Percentiles rank a stretch among this genome's conserved stretches.
phyloP scores from a whole-genome alignment of 2,329 filamentous ascomycete species.

The Fusarium devonianum region DNA sequence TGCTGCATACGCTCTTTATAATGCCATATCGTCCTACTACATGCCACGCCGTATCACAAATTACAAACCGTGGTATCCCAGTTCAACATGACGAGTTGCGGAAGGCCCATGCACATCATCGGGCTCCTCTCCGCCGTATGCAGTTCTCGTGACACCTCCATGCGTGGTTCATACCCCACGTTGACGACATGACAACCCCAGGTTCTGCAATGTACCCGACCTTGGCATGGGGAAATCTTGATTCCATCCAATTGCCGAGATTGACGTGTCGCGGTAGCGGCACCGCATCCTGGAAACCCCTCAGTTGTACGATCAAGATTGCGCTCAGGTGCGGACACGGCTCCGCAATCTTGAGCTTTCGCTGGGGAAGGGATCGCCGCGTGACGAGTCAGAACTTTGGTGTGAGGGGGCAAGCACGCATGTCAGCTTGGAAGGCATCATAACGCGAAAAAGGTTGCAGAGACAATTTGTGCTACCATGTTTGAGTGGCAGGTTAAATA shows the following conservation, averaged over 20 bases:
- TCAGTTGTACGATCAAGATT: not conserved
- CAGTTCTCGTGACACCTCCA: no score
- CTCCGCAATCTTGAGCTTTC: conserved; percentile 15
- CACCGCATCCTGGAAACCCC: conserved; percentile 13
- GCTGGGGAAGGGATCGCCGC: not conserved
- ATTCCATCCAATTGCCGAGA: conserved; percentile 15
- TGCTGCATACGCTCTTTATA: no score
- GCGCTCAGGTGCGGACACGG: conserved; percentile 22
- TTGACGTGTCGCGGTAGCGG: conserved; percentile 7
- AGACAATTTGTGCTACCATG: no score
- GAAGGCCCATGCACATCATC: conserved; percentile 1
- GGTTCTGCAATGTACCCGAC: not conserved
- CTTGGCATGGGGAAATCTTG: not conserved
- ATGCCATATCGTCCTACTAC: no score
- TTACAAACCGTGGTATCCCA: not conserved
- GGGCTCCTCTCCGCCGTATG: conserved; percentile 9
- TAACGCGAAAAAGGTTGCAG: no score
- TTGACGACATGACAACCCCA: not conserved
- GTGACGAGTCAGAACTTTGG: not conserved
- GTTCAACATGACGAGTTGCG: not conserved
- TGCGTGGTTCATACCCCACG: not conserved
- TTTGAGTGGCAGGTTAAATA: no score
- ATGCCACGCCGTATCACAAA: no score
- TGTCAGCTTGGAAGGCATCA: no score
- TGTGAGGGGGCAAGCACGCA: not conserved